Conservation (phyloP, 306 rosid genomes). For the Betula pendula region DNA sequence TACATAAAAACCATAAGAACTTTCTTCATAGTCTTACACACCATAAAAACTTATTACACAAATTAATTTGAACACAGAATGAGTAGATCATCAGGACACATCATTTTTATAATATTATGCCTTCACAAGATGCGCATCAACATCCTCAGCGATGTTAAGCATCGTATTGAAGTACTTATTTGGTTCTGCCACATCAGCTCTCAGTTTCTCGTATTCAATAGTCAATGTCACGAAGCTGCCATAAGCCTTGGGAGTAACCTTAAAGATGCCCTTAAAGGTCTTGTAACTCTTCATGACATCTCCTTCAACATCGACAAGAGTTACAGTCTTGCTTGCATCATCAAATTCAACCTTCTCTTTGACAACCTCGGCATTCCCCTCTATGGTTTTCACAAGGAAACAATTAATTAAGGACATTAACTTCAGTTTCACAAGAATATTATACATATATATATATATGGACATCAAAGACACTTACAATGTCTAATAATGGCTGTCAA, state of each 20-base stretch:
- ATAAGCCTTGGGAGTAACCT: slow-evolving; percentile 15
- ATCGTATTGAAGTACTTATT: slow-evolving; percentile 4
- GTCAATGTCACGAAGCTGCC: background rate
- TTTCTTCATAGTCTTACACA: too few relatives aligned
- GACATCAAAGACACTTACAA: too few relatives aligned
- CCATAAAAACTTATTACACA: too few relatives aligned
- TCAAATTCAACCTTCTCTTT: slow-evolving; percentile 32
- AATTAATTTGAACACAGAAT: too few relatives aligned
- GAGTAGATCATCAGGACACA: background rate
- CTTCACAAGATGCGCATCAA: slow-evolving; percentile 22
- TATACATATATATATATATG: background rate
- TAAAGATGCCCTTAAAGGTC: background rate
- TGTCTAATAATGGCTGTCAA: too few relatives aligned
- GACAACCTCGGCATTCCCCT: background rate
- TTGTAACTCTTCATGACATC: background rate
- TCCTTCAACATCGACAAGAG: slow-evolving; percentile 12
- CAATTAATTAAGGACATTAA: background rate
- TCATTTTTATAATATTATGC: background rate
- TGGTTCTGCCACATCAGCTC: slow-evolving; percentile 11
- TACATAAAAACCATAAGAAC: too few relatives aligned
- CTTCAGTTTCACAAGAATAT: background rate
- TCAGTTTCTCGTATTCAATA: slow-evolving; percentile 21
- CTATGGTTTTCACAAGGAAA: background rate
- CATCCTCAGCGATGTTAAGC: slow-evolving; percentile 8
- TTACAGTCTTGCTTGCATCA: slow-evolving; percentile 16